These are phyloP conservation scores for Penicillium angulare DNA, from an alignment of 495 filamentous ascomycete species.

Conservation along the genomic window DNA sequence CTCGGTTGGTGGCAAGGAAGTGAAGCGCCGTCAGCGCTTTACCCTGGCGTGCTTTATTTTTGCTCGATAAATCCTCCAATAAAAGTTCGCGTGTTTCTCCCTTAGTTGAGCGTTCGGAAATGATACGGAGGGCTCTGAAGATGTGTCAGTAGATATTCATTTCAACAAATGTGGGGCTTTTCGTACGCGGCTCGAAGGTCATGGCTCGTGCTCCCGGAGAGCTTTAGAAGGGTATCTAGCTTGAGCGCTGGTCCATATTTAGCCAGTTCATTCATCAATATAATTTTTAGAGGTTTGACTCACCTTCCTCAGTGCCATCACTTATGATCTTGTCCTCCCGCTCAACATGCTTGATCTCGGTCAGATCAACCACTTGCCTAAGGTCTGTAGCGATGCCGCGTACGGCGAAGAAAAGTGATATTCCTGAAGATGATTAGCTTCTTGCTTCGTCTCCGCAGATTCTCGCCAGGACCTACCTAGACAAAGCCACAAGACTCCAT, in stretches of 20 bases:
- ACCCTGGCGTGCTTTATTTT: conserved; percentile 29
- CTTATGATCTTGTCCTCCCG: conserved; percentile 45
- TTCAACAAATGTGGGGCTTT: neutral
- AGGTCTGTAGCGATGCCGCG: conserved; percentile 47
- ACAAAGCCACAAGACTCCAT: conserved; percentile 45
- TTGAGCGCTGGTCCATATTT: conserved; percentile 39
- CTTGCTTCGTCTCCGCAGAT: neutral
- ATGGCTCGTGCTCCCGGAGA: conserved; percentile 49
- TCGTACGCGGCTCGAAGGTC: conserved; percentile 53
- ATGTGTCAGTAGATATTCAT: conserved; percentile 8
- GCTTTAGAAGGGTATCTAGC: conserved; percentile 48
- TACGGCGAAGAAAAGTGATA: conserved; percentile 46
- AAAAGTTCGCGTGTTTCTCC: conserved; percentile 41
- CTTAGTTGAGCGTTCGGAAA: conserved; percentile 47
- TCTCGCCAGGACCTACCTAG: conserved; percentile 28
- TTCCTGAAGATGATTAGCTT: conserved; percentile 25
- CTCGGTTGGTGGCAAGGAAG: conserved; percentile 44
- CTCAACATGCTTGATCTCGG: conserved; percentile 48
- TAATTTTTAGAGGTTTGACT: neutral
- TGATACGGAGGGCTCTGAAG: conserved; percentile 46
- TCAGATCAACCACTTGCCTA: conserved; percentile 44
- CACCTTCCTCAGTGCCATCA: conserved; percentile 50
- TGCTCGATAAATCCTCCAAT: conserved; percentile 40
- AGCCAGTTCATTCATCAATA: conserved; percentile 5
- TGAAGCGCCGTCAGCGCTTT: conserved; percentile 44